Conservation (phyloP, 1,139 yeast species). For the Saccharomyces hybrid region DNA sequence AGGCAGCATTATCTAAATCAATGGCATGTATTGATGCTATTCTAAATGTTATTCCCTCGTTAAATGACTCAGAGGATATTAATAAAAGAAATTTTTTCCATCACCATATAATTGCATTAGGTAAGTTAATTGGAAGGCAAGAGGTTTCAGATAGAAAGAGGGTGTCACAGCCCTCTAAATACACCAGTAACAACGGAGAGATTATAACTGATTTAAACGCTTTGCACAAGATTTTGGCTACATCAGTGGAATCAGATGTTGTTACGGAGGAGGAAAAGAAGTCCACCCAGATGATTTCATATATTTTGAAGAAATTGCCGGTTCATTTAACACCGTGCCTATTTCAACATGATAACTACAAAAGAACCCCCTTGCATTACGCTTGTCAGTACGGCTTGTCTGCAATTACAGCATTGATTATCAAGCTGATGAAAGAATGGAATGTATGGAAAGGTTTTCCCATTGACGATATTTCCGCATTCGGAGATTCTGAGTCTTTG, state of each 20-base stretch:
- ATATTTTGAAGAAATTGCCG: constrained; percentile 47
- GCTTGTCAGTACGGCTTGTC: constrained; percentile 81
- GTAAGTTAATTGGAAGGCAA: constrained; percentile 36
- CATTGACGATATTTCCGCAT: constrained; percentile 50
- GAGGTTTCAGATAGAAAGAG: background rate
- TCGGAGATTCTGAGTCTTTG: constrained; percentile 80
- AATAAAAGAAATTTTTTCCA: constrained; percentile 81
- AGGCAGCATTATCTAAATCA: constrained; percentile 49
- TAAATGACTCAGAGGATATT: constrained; percentile 63
- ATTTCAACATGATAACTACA: constrained; percentile 62
- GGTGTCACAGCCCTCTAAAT: background rate
- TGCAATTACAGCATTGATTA: constrained; percentile 49
- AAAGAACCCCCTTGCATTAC: constrained; percentile 83
- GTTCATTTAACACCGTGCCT: constrained; percentile 47
- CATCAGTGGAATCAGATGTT: background rate
- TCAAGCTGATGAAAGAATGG: constrained; percentile 49
- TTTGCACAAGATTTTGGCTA: background rate
- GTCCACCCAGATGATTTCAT: constrained; percentile 12
- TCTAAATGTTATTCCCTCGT: constrained; percentile 40
- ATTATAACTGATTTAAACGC: background rate
- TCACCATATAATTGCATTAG: constrained; percentile 68
- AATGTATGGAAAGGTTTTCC: constrained; percentile 42
- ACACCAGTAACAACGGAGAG: background rate
- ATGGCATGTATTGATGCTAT: constrained; percentile 50
- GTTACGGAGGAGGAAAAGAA: constrained; percentile 17